Base-by-base conservation (phyloP, 768 basidiomycete genomes). In the Trametes villosa region DNA sequence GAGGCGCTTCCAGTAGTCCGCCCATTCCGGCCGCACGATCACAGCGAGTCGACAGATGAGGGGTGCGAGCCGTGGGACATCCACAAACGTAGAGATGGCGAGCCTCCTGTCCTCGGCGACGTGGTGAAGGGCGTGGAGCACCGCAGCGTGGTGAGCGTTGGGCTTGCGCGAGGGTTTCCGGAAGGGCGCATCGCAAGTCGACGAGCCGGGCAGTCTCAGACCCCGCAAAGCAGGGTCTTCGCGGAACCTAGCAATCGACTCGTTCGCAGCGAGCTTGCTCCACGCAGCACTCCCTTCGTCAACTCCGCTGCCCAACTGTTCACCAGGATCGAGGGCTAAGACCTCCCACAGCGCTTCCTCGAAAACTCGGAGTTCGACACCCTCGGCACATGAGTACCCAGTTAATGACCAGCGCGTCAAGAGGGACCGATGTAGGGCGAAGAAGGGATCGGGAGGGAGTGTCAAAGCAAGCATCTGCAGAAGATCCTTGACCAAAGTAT, bases 1-100 rank as follows among this genome's bases (percentile, higher is more conserved):
- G 41, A 93, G 75, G 13, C 94, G 83, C 68, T 89, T 88, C 95
- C 94, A 96, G 70, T 95, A 95, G 74, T 97, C 94, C 7, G 85
- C 85, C 95, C 94, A 96, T 69, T 94, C 94, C 0, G 87, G 86
- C 20, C 91, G 84, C 17, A 92, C 81, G 15, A 83, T 76, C 24
- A 81, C 69, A 54, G 88, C 86, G 57, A 90, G 72, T 5, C 79
- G 77, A 69, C 88, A 89, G 30, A 92, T 81, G 30, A 91, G 65
- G 9, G 86, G 83, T 9, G 81, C 86, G 11, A 95, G 75, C 52
- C 77, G 74, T 41, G 81, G 67, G 36, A 95, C 76, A 2, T 81
- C 80, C 42, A 80, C 74, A 46, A 87, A 86, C 22, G 81, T 77
- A 60, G 83, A 76, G 13, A 84, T 73, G n/a, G 79, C 75, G 2